phyloP scores from a whole-genome alignment of 176 grass and related monocot genomes.

The Metroxylon sagu region DNA sequence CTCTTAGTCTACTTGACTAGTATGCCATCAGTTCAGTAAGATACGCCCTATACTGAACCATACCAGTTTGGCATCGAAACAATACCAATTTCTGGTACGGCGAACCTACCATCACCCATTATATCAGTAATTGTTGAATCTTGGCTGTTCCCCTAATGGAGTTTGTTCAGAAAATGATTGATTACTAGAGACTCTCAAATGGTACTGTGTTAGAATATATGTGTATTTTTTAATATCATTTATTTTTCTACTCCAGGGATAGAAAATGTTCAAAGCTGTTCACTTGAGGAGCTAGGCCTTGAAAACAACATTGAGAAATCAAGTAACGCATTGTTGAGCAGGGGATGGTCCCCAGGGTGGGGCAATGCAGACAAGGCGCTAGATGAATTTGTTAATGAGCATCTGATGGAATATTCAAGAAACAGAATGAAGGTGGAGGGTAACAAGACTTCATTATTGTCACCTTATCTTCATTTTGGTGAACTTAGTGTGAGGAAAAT shows the following conservation, averaged over 20 bases:
- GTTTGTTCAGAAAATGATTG: too few species aligned
- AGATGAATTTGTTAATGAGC: constrained; percentile 57
- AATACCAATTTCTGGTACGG: too few species aligned
- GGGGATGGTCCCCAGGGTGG: constrained; percentile 85
- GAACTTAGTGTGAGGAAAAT: constrained; percentile 83
- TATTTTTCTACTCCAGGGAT: constrained; percentile 36
- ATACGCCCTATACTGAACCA: too few species aligned
- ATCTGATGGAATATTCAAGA: constrained; percentile 70
- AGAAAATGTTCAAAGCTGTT: constrained; percentile 43
- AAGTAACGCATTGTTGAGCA: constrained; percentile 81
- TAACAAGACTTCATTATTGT: constrained; percentile 58
- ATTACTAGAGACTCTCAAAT: too few species aligned
- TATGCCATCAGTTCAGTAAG: too few species aligned
- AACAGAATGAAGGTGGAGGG: constrained; percentile 68
- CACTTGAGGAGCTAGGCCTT: constrained; percentile 66
- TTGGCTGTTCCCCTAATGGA: too few species aligned
- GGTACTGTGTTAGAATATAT: too few species aligned
- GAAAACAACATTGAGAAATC: constrained; percentile 83
- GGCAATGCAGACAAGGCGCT: constrained; percentile 61
- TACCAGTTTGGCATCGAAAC: too few species aligned
- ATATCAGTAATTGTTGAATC: too few species aligned
- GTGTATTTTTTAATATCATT: too few species aligned
- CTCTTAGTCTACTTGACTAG: too few species aligned
- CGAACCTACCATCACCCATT: too few species aligned
- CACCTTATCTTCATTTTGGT: constrained; percentile 89